These are phyloP conservation scores for Macrophomina phaseolina DNA, from an alignment of 2,329 filamentous ascomycete genomes.

Conservation along the genomic window DNA sequence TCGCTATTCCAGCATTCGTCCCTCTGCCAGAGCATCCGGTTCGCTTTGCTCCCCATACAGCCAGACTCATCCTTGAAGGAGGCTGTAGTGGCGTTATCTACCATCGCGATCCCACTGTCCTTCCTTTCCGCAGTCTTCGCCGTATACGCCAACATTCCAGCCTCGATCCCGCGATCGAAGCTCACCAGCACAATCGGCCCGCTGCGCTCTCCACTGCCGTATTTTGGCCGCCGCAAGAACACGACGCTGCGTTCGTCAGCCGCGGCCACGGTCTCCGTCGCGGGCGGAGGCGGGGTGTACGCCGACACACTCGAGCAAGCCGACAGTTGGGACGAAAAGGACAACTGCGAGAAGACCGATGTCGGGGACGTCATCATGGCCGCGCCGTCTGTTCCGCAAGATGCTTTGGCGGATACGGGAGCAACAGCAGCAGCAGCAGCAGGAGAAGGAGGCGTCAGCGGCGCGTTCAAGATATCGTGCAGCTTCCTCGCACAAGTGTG, in stretches of 20 bases:
- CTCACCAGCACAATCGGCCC: conserved; percentile 42
- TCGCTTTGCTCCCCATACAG: neutral
- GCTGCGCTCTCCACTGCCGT: conserved; percentile 32
- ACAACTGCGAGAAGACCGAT: neutral
- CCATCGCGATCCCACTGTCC: conserved; percentile 16
- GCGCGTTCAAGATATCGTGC: conserved; percentile 43
- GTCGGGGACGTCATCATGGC: neutral
- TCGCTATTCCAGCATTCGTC: neutral
- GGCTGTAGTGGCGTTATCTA: neutral
- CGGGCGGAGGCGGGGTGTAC: neutral
- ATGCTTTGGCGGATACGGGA: neutral
- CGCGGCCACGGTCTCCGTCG: conserved; percentile 36
- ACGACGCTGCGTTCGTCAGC: conserved; percentile 43
- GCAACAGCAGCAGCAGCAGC: neutral
- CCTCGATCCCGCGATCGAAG: conserved; percentile 33
- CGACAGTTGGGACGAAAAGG: neutral
- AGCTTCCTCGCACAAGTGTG: conserved; percentile 36
- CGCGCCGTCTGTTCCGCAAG: neutral
- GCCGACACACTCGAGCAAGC: neutral
- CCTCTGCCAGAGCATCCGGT: conserved; percentile 8
- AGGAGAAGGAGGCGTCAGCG: conserved; percentile 26
- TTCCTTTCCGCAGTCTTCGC: conserved; percentile 29
- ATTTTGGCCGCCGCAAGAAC: conserved; percentile 40
- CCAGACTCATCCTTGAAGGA: neutral
- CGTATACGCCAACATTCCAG: conserved; percentile 29